A percentile compares a stretch with the other conserved stretches of the same genome.
Conservation (phyloP, 441 rosid species). For the Populus tomentosa region DNA sequence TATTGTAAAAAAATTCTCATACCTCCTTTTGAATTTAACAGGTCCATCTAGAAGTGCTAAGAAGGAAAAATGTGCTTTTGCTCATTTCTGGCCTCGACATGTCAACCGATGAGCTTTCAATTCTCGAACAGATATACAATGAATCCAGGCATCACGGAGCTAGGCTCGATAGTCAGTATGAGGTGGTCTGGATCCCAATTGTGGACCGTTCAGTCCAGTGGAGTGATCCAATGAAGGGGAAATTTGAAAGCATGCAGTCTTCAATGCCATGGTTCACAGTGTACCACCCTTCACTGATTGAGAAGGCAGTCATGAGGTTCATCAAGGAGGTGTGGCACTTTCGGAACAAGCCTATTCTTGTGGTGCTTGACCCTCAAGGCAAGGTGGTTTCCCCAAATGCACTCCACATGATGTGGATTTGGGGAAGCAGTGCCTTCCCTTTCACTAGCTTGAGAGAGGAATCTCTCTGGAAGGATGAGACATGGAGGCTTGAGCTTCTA, state of each 20-base stretch:
- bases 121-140: conserved; percentile 58
- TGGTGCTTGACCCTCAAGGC: conserved; percentile 72
- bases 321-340: conserved; percentile 63
- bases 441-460: conserved; percentile 59
- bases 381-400: conserved; percentile 62
- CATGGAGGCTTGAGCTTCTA: conserved; percentile 65
- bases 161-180: conserved; percentile 48
- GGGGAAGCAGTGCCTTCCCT: conserved; percentile 73
- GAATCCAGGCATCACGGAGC: conserved; percentile 40
- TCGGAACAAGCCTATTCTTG: conserved; percentile 65
- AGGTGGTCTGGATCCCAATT: conserved; percentile 81
- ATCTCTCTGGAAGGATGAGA: conserved; percentile 59
- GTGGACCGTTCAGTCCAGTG: conserved; percentile 41
- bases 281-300: conserved; percentile 45
- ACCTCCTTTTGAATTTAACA: background rate
- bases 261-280: conserved; percentile 73
- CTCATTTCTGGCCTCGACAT: conserved; percentile 71
- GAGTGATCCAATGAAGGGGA: conserved; percentile 36
- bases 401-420: conserved; percentile 82
- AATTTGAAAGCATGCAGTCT: conserved; percentile 45
- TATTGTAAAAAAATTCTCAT: background rate
- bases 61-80: conserved; percentile 62
- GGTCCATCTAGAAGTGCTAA: conserved; percentile 31
- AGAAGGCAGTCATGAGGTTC: conserved; percentile 43
- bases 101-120: conserved; percentile 50